phyloP scores from a whole-genome alignment of 805 yeast genomes.

The Barnettozyma sucrosica region DNA sequence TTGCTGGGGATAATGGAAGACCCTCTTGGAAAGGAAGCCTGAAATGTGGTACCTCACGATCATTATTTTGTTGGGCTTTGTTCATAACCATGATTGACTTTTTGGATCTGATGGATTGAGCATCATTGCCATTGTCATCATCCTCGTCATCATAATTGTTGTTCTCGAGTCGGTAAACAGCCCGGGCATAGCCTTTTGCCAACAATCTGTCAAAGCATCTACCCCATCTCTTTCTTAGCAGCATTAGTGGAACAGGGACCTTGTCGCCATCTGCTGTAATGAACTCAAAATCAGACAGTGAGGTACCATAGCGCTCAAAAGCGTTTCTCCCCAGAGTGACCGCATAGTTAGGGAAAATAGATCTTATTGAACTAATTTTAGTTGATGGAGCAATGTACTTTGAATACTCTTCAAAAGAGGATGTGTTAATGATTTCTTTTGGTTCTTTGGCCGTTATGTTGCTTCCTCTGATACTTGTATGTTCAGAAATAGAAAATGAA shows the following conservation, averaged over 20 bases:
- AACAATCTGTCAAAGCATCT: slow-evolving; percentile 56
- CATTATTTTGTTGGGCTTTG: slow-evolving; percentile 12
- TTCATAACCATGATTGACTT: slow-evolving; percentile 24
- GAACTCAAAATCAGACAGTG: slow-evolving; percentile 66
- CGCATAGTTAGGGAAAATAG: slow-evolving; percentile 73
- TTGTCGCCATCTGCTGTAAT: slow-evolving; percentile 65
- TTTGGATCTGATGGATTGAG: slow-evolving; percentile 11
- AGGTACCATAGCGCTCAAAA: slow-evolving; percentile 56
- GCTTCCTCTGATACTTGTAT: slow-evolving; percentile 17
- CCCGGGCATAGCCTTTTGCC: slow-evolving; percentile 58
- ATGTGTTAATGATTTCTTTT: slow-evolving; percentile 3
- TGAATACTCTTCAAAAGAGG: slow-evolving; percentile 59
- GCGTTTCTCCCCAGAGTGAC: slow-evolving; percentile 74
- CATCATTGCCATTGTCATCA: slow-evolving; percentile 10
- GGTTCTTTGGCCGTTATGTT: background rate
- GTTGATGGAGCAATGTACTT: slow-evolving; percentile 70
- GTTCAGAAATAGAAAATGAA: slow-evolving; percentile 12
- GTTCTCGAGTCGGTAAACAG: slow-evolving; percentile 32
- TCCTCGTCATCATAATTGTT: slow-evolving; percentile 10
- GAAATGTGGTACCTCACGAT: slow-evolving; percentile 45
- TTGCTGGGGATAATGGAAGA: slow-evolving; percentile 12
- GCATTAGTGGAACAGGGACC: slow-evolving; percentile 53
- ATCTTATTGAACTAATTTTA: slow-evolving; percentile 57
- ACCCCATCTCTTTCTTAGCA: slow-evolving; percentile 76
- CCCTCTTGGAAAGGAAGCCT: slow-evolving; percentile 66